Base-by-base conservation (phyloP, 371 early-diverging fungal species). In the Mucor lusitanicus region DNA sequence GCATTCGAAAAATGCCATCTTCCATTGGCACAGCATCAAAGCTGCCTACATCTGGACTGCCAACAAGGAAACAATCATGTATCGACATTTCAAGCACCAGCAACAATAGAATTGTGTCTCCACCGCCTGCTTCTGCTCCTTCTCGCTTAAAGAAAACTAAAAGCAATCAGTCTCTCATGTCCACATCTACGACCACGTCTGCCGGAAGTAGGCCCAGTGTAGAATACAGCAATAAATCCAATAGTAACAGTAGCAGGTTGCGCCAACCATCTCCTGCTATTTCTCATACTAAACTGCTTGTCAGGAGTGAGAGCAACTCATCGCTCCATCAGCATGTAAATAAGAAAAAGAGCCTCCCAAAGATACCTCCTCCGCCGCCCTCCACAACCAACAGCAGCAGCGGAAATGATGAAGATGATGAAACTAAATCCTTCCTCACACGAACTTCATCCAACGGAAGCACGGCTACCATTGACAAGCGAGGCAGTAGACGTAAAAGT, bases 211-310 rank as follows among this genome's bases (percentile, higher is more conserved):
- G 44, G 40, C 40, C 60, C 6, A 59, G 60, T 39, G 28, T 21
- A 11, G 57, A 63, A 3, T 19, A 54, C 55, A 44, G 35, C 5
- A 53, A 39, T 2, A 37, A 63, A 23, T 19, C 53, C 17, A 33
- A 54, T 32, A 54, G 27, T 37, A 46, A 54, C 9, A 67, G 50
- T 12, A 66, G 63, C 42, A 66, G 59, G 40, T 44, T 63, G 67
- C 59, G 67, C 15, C 63, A 67, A 33, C 71, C 67, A 21, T 69
- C 69, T 32, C 64, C 69, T 27, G 60, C 64, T 13, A 25, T 33
- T 23, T 27, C 50, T 8, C 48, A 62, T 13, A 33, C 62, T 17
- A 63, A 63, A 39, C 50, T 54, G n/a, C 28, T 62, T 23, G 21
- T 27, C 19, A 28, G 61, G n/a, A 61, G 70, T 35, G 50, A 67